phyloP scores from a whole-genome alignment of 768 basidiomycete genomes.

The Hebeloma cylindrosporum region DNA sequence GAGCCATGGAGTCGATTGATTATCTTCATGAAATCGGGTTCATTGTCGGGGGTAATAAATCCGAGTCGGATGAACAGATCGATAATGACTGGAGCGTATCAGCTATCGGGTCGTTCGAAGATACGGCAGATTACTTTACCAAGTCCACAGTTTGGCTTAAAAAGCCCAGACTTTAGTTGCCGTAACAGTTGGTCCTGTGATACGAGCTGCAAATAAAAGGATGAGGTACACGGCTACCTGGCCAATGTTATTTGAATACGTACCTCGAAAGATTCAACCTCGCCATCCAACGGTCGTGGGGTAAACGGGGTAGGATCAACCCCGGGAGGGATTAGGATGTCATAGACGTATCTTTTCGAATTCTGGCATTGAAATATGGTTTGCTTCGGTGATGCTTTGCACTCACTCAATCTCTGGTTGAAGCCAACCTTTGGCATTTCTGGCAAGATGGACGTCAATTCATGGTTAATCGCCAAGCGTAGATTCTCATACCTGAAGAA shows the following conservation, averaged over 20 bases:
- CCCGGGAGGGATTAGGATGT: constrained; percentile 65
- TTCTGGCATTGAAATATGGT: constrained; percentile 4
- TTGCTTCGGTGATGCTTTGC: neutral
- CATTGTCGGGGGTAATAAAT: constrained; percentile 83
- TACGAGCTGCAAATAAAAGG: constrained; percentile 54
- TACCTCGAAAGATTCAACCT: constrained; percentile 93
- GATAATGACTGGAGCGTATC: constrained; percentile 59
- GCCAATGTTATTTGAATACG: neutral
- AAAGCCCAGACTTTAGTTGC: constrained; percentile 66
- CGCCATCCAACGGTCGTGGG: constrained; percentile 83
- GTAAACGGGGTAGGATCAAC: constrained; percentile 48
- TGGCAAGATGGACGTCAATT: constrained; percentile 21
- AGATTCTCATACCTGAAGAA: constrained; percentile 56
- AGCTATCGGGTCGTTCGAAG: neutral
- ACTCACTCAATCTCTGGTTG: constrained; percentile 84
- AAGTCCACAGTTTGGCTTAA: constrained; percentile 92
- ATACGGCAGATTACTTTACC: constrained; percentile 43
- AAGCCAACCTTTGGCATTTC: constrained; percentile 71
- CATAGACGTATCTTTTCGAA: constrained; percentile 74
- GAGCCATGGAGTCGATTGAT: constrained; percentile 68
- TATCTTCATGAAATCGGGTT: constrained; percentile 80
- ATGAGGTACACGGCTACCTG: neutral
- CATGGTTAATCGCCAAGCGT: neutral
- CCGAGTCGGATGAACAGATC: constrained; percentile 91
- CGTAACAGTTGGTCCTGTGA: constrained; percentile 58